Evolutionary conservation across 208 protist genomes (phyloP), one percentile per base, ranked within the genome.

Genomic region (Tritrichomonas foetus): DNA sequence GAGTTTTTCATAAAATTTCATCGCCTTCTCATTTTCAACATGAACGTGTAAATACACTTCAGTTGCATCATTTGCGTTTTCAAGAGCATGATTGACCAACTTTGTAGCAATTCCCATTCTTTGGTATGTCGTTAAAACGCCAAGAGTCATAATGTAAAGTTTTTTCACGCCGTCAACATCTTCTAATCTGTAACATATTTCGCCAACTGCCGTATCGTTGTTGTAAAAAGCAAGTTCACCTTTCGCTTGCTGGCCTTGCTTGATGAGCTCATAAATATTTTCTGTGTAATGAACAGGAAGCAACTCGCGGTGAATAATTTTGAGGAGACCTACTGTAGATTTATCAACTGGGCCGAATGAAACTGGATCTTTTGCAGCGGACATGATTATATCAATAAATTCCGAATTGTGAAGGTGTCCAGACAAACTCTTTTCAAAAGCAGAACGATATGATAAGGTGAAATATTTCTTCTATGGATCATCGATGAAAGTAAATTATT

Each of bases 21-120:
- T 89, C 39, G 78, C 78, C 2, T n/a, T 49, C 57, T 89, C 78
- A 39, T 89, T 89, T 20, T 49, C 47, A 57, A 27, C 44, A 53
- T 53, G 47, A 61, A 89, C 78, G 41, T 89, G 78, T 53, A 89
- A 47, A 36, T 89, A 89, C 33, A 89, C 47, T 57, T 89, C 78
- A 39, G 20, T 27, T 11, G 41, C 78, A 57, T 57, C 47, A n/a
- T 89, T 89, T 69, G 27, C 27, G 33, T 20, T 27, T 2, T 89
- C 78, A 14, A 89, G 20, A 33, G 39, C 27, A 53, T 89, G 41
- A 3, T 89, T 53, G 2, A 89, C 2, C 9, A 89, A 47, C 9
- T 57, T 50, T 53, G 41, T 53, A 47, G 78, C 78, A 36, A 89
- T 89, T 16, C 78, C 78, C 25, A 20, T 25, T 53, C 78, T 44